Percentiles rank a stretch among this genome's conserved stretches.
phyloP scores from a whole-genome alignment of 2,329 filamentous ascomycete species.

The Xylariaceae sp. region DNA sequence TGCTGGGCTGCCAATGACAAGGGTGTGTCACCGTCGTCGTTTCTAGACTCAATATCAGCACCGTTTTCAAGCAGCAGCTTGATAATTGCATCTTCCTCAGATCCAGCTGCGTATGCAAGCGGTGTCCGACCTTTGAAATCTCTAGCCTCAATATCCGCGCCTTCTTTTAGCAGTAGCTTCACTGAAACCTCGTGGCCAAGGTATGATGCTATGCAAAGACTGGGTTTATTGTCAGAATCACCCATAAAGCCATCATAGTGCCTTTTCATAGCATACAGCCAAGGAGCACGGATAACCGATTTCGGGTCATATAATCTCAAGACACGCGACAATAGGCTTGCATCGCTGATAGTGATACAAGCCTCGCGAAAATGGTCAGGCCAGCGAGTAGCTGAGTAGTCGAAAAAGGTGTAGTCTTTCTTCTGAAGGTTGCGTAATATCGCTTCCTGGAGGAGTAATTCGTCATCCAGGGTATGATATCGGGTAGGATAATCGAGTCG shows the following conservation, averaged over 20 bases:
- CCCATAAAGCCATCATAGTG: too few relatives aligned
- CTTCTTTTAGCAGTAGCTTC: background rate
- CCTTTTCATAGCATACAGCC: too few relatives aligned
- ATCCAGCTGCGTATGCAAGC: background rate
- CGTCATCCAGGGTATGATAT: too few relatives aligned
- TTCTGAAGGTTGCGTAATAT: too few relatives aligned
- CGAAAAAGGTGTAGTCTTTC: background rate
- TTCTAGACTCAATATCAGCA: background rate
- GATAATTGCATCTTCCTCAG: background rate
- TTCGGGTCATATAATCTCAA: slow-evolving; percentile 2
- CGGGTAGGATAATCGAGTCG: too few relatives aligned
- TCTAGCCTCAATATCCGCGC: background rate
- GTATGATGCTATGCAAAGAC: background rate
- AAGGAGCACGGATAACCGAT: background rate
- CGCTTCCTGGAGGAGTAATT: too few relatives aligned
- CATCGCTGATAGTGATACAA: background rate
- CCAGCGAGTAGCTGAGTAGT: slow-evolving; percentile 8
- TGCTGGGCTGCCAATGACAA: background rate
- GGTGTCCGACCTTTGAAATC: background rate
- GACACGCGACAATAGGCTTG: background rate
- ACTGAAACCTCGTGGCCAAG: background rate
- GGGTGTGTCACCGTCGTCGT: background rate
- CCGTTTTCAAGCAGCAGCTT: slow-evolving; percentile 2
- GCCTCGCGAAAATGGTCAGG: slow-evolving; percentile 6
- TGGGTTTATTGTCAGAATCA: too few relatives aligned